These are phyloP conservation scores for Cardamine occulta DNA, from an alignment of 345 rosid species.

Conservation along the genomic window DNA sequence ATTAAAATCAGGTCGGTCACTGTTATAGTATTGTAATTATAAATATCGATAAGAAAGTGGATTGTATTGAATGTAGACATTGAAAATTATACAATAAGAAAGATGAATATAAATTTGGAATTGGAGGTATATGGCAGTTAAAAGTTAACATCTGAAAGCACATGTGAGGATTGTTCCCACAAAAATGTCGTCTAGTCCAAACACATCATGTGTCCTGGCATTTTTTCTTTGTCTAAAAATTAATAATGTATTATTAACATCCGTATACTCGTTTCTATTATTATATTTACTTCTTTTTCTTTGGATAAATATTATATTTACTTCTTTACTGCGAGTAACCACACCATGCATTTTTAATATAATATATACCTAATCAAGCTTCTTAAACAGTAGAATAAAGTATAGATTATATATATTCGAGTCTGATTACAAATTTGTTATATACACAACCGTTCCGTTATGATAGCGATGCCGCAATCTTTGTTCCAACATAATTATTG, in stretches of 20 bases:
- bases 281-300: background rate
- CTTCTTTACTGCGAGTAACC: background rate
- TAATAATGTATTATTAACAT: background rate
- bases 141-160: slow-evolving; percentile 27
- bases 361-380: background rate
- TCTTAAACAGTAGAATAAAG: background rate
- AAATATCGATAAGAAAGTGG: background rate
- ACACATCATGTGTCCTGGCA: slow-evolving; percentile 39
- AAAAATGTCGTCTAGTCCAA: slow-evolving; percentile 37
- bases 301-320: background rate
- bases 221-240: background rate
- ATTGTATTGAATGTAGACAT: background rate
- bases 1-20: background rate
- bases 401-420: no score
- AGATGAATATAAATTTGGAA: background rate
- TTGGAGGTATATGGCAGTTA: slow-evolving; percentile 31
- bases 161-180: slow-evolving; percentile 38
- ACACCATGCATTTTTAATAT: slow-evolving; percentile 16
- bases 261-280: background rate
- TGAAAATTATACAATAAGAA: background rate
- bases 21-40: background rate
- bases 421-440: background rate
- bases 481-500: background rate
- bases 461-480: slow-evolving; percentile 6
- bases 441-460: background rate